Conservation (phyloP, 257 asterid species). For the Nicotiana knightiana region DNA sequence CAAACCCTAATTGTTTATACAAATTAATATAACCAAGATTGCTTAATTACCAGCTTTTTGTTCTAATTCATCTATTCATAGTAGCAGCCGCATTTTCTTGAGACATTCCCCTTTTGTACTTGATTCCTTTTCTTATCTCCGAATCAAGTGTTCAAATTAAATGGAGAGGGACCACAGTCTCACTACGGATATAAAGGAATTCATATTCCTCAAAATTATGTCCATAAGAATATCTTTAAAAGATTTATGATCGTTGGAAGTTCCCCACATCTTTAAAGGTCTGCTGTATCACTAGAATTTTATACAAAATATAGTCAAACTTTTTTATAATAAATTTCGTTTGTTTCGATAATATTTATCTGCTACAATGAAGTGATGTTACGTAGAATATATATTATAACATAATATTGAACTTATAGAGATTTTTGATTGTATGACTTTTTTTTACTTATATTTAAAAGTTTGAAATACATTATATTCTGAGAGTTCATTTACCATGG, state of each 20-base stretch:
- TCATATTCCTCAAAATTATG: conserved; percentile 1
- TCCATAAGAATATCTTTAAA: background rate
- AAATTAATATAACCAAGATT: conserved; percentile 3
- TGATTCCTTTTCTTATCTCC: background rate
- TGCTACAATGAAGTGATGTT: too few relatives aligned
- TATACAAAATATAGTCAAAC: too few relatives aligned
- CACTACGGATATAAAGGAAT: conserved; percentile 26
- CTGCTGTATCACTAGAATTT: too few relatives aligned
- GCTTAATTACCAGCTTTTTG: conserved; percentile 21
- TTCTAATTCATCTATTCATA: conserved; percentile 14
- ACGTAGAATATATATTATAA: too few relatives aligned
- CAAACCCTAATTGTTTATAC: background rate
- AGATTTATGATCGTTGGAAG: background rate
- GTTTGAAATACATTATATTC: too few relatives aligned
- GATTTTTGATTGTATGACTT: too few relatives aligned
- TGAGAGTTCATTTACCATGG: too few relatives aligned
- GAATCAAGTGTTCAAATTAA: conserved; percentile 5
- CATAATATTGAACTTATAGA: too few relatives aligned
- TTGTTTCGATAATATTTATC: too few relatives aligned
- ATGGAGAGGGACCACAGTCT: conserved; percentile 49
- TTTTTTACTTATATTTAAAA: too few relatives aligned
- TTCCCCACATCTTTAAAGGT: background rate
- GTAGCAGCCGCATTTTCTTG: conserved; percentile 36
- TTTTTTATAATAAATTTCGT: rapidly evolving
- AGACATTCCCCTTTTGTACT: conserved; percentile 22